Evolutionary conservation across 805 yeast genomes (phyloP), one percentile per base, ranked within the genome.

Genomic region (Ogataea chonburiensis): DNA sequence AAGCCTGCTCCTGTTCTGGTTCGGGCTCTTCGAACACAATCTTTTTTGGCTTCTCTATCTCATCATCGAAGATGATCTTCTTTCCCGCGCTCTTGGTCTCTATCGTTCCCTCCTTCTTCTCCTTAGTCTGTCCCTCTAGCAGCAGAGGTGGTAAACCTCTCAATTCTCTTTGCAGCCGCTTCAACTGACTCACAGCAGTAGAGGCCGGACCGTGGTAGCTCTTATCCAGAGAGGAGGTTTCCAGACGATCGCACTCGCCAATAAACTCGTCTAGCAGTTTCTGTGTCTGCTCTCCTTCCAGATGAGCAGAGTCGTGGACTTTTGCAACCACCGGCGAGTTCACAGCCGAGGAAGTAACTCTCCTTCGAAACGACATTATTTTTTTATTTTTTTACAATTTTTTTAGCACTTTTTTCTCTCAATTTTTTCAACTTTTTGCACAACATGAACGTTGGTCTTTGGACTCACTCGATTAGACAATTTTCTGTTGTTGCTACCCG

Each of bases 301-400:
- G 17, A 4, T 50, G 26, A 4, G 20, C 36, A 1, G 49, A 23
- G 18, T 33, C 40, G 16, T 49, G 18, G 5, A 68, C 57, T 14
- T 60, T 64, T 3, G 68, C 55, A 16, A 67, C 57, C 1, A 72
- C 69, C 7, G 81, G 79, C 2, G 68, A 60, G 38, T 72, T 71
- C 17, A 74, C 67, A 1, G 74, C 70, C 5, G 71, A 64, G 17
- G 66, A 65, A 11, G 58, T 52, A 19, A 52, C 60, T 55, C 74
- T 67, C 55, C 62, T 68, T 18, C 67, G 65, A 40, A 71, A 67
- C 27, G 56, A 33, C 32, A 29, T 24, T 24, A 19, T 38, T 19
- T 35, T 21, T 30, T 18, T 19, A 14, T 38, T 33, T 30, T 30
- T 29, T 33, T 10, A 9, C 18, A 17, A 26, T 23, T 28, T 34